A percentile compares a stretch with the other conserved stretches of the same genome.
Conservation (phyloP, 2,329 filamentous ascomycete genomes). For the Rhytidhysteron rufulum region DNA sequence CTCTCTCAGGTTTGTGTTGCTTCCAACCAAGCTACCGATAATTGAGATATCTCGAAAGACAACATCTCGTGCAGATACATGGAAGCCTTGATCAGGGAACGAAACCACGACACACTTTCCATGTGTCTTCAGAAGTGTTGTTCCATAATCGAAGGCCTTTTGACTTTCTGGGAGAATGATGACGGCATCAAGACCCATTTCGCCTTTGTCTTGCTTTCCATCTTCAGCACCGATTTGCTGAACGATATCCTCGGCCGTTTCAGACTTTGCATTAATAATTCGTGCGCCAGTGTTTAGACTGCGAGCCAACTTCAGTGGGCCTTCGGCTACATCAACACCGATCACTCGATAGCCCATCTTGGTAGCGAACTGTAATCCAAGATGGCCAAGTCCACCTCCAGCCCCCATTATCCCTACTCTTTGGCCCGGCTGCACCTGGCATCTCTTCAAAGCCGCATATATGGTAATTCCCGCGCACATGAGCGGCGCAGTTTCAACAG, state of each 20-base stretch:
- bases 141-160: conserved; percentile 45
- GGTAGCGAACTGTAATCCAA: conserved; percentile 26
- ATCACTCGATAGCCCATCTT: conserved; percentile 33
- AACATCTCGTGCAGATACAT: conserved; percentile 39
- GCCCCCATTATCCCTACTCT: conserved; percentile 40
- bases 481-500: conserved; percentile 38
- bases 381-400: conserved; percentile 30
- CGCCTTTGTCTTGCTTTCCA: conserved; percentile 26
- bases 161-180: conserved; percentile 47
- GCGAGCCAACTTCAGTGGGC: conserved; percentile 31
- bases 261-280: conserved; percentile 39
- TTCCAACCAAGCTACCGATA: conserved; percentile 41
- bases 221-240: conserved; percentile 35
- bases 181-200: conserved; percentile 46
- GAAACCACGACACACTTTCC: conserved; percentile 46
- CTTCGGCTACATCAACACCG: conserved; percentile 39
- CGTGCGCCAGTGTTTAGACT: conserved; percentile 26
- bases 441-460: conserved; percentile 39
- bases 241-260: conserved; percentile 26
- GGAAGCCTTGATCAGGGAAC: conserved; percentile 44
- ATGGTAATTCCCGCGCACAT: conserved; percentile 45
- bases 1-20: conserved; percentile 38
- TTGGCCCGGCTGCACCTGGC: conserved; percentile 24
- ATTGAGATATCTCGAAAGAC: conserved; percentile 45
- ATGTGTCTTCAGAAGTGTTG: conserved; percentile 42